Base-by-base conservation (phyloP, 805 yeast species). In the Starmerella tilneyi region DNA sequence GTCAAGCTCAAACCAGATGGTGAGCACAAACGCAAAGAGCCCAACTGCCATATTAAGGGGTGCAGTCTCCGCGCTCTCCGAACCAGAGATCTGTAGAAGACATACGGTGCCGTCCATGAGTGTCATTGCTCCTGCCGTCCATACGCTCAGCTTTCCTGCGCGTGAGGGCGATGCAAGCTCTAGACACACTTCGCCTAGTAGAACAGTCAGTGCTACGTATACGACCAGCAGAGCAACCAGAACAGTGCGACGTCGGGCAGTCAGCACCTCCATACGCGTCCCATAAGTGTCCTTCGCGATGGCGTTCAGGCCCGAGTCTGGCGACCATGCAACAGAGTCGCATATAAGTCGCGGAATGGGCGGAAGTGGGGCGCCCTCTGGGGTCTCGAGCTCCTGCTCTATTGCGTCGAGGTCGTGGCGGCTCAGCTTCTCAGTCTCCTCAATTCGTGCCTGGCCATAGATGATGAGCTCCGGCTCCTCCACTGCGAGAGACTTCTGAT, bases 1-100 rank as follows among this genome's bases (percentile, higher is more conserved):
- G 22, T 36, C 40, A 9, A 36, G 40, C 40, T 36, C 40, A 11
- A 36, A 36, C 40, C 40, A 36, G 16, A 36, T 30, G 20, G 40
- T 36, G 22, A 36, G 40, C 9, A 24, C 30, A 36, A 36, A 36
- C 30, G 40, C 30, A 7, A 36, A 13, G 9, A 36, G n/a, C 4
- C 30, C 40, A 3, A 36, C 8, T 3, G 29, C 40, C 40, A 36
- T 24, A 7, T 23, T 22, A n/a, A 36, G 30, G 30, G 23, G 21
- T 9, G 30, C 13, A 4, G 6, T 20, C 12, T n/a, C 13, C n/a
- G n/a, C n/a, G 29, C 21, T 22, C 9, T 24, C 31, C 9, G 21
- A 24, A 15, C 30, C 17, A 3, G 40, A 13, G n/a, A 30, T 30
- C 24, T 36, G 40, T 9, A 15, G 16, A 7, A 24, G 6, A 22